Conservation (phyloP, 1,284 basidiomycete species). For the Ganoderma sinense region DNA sequence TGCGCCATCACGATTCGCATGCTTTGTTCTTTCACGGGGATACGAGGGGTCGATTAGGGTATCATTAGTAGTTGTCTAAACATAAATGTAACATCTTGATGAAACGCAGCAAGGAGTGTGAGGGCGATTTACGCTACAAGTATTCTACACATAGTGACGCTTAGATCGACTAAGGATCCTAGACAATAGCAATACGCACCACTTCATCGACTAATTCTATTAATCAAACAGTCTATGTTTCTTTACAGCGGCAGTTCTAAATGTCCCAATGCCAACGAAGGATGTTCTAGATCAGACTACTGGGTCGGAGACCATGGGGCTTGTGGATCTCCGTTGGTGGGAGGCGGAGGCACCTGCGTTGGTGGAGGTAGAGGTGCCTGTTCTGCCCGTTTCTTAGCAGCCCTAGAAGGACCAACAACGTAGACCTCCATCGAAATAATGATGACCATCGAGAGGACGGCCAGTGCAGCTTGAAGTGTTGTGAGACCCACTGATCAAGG, state of each 20-base stretch:
- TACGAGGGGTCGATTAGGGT: slow-evolving; percentile 18
- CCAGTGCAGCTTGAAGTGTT: slow-evolving; percentile 62
- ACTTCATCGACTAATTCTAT: background rate
- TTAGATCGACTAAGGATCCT: background rate
- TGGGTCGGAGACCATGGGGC: background rate
- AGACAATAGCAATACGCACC: background rate
- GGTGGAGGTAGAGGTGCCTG: slow-evolving; percentile 42
- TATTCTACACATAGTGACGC: background rate
- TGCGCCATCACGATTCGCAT: slow-evolving; percentile 5
- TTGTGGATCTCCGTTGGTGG: background rate
- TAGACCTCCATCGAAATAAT: slow-evolving; percentile 74
- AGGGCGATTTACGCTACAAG: slow-evolving; percentile 1
- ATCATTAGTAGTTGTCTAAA: slow-evolving; percentile 26
- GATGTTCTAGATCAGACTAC: background rate
- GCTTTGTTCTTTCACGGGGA: slow-evolving; percentile 17
- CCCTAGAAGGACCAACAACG: slow-evolving; percentile 30
- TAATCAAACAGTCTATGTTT: background rate
- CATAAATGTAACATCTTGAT: slow-evolving; percentile 18
- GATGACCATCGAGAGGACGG: slow-evolving; percentile 70
- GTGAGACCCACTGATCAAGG: background rate
- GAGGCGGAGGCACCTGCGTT: background rate
- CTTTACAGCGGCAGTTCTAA: background rate
- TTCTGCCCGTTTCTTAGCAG: slow-evolving; percentile 41
- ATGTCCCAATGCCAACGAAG: background rate
- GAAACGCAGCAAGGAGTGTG: slow-evolving; percentile 2